Conservation (phyloP, 78 protist genomes). For the Dictyostelium intermedium region DNA sequence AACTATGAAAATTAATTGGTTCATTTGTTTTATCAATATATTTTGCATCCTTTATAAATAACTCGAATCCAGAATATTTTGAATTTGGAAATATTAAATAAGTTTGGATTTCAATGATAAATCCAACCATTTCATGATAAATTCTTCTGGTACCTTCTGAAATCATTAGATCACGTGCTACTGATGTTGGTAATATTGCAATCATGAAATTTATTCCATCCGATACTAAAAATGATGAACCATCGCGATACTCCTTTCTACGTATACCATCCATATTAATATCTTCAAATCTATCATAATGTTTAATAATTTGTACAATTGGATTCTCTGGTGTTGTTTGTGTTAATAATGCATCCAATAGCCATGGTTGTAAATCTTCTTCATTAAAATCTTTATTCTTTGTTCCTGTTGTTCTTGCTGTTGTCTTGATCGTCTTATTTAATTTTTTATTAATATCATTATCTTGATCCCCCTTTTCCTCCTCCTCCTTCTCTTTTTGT, state of each 20-base stretch:
- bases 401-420: neutral
- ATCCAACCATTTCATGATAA: neutral
- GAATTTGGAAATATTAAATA: slow-evolving; percentile 7
- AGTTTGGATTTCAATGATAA: neutral
- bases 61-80: neutral
- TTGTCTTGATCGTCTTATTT: neutral
- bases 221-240: neutral
- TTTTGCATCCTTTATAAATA: neutral
- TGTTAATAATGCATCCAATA: neutral
- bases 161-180: neutral
- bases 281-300: neutral
- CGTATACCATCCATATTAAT: neutral
- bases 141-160: neutral
- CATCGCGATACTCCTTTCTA: neutral
- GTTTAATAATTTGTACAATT: neutral
- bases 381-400: neutral
- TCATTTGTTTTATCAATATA: neutral
- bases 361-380: slow-evolving; percentile 4
- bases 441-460: too few species aligned
- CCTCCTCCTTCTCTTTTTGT: neutral
- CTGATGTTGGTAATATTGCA: neutral
- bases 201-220: slow-evolving; percentile 5
- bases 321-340: neutral
- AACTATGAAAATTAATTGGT: neutral
- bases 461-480: neutral